Percentiles rank a stretch among this genome's conserved stretches.
phyloP scores from a whole-genome alignment of 148 eudicot genomes.

The Rhododendron griersonianum region DNA sequence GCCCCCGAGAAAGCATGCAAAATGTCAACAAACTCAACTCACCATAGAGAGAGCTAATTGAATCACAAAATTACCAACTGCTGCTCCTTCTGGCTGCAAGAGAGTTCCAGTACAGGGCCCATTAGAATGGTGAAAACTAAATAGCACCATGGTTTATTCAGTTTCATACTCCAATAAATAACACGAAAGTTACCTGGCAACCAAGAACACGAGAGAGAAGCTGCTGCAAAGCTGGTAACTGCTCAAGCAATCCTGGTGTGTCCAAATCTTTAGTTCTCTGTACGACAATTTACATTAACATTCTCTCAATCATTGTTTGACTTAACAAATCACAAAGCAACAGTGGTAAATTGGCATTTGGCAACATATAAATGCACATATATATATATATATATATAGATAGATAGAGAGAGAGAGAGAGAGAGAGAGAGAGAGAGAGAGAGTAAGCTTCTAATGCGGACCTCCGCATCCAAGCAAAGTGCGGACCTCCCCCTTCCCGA shows the following conservation, averaged over 20 bases:
- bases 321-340: background rate
- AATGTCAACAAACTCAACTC: conserved; percentile 15
- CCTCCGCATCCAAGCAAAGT: too few relatives aligned
- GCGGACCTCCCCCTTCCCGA: too few relatives aligned
- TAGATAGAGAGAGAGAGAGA: too few relatives aligned
- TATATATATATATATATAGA: too few relatives aligned
- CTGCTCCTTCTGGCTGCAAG: conserved; percentile 98
- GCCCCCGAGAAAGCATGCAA: conserved; percentile 4
- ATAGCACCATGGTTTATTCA: background rate
- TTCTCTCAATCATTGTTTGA: background rate
- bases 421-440: too few relatives aligned
- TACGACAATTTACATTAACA: conserved; percentile 15
- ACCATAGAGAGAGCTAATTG: conserved; percentile 91
- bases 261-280: conserved; percentile 94
- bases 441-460: too few relatives aligned
- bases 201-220: conserved; percentile 71
- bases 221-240: conserved; percentile 88
- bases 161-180: background rate
- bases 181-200: conserved; percentile 37
- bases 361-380: background rate
- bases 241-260: conserved; percentile 77
- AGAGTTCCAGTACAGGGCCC: conserved; percentile 9
- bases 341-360: background rate
- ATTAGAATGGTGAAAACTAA: background rate
- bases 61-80: conserved; percentile 77